Evolutionary conservation across 176 grass and related monocot genomes (phyloP).

Genomic region (Aechmea fasciata): DNA sequence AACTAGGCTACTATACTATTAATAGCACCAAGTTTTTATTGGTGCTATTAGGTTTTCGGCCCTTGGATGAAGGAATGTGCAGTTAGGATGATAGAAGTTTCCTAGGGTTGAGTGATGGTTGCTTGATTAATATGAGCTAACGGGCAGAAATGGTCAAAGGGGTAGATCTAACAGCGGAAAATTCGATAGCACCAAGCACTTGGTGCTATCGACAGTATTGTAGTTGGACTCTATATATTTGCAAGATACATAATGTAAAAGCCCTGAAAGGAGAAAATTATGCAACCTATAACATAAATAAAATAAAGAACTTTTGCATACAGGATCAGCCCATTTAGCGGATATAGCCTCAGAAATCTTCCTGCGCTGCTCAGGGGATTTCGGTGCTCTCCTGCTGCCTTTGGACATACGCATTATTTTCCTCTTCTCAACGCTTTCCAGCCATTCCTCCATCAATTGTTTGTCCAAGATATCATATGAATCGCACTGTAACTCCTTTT

Average conservation of each 20-base stretch:
- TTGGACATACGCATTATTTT: conserved; percentile 15
- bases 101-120: too few relatives aligned
- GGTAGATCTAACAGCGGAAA: too few relatives aligned
- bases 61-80: too few relatives aligned
- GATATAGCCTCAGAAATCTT: conserved; percentile 25
- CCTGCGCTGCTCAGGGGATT: conserved; percentile 24
- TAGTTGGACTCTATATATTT: not conserved
- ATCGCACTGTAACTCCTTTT: conserved; percentile 20
- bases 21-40: too few relatives aligned
- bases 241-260: not conserved
- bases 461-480: conserved; percentile 16
- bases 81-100: too few relatives aligned
- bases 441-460: conserved; percentile 18
- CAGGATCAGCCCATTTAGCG: conserved; percentile 16
- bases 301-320: not conserved
- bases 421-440: conserved; percentile 19
- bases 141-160: too few relatives aligned
- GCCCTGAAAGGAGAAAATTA: not conserved
- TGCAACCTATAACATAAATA: not conserved
- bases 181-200: too few relatives aligned
- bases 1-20: too few relatives aligned
- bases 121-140: too few relatives aligned
- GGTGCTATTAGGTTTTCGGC: too few relatives aligned
- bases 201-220: too few relatives aligned
- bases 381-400: conserved; percentile 18